Base-by-base conservation (phyloP, 1,139 yeast species). In the Lodderomyces orthopsilosis region DNA sequence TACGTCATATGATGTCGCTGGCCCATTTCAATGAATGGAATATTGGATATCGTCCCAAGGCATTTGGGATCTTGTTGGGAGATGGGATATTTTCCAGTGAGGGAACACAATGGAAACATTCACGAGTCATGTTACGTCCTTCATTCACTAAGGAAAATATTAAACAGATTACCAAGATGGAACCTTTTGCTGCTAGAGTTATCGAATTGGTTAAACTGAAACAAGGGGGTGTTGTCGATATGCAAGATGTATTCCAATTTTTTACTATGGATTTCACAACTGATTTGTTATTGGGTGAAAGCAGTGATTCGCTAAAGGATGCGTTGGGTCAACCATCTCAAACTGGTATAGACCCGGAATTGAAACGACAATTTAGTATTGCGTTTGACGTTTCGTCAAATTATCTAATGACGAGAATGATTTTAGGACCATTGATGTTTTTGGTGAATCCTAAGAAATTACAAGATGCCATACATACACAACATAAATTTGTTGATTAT, bases 81-180 rank as follows among this genome's bases (percentile, higher is more conserved):
- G 71, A 74, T 44, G 81, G 82, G 2, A 75, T 77, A 43, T 77
- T 77, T 59, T 75, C 81, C 2, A 63, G 74, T 35, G 76, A 73
- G 41, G 80, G 80, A 8, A 68, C 62, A 24, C 76, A 71, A 3
- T 77, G 83, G 83, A 72, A 74, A 51, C 79, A 75, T 50, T 65
- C 77, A 32, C 62, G 83, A 42, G 71, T 77, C 3, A 58, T 77
- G 68, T 64, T 77, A 49, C 63, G 82, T 41, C 83, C 83, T 1
- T 79, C 75, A 53, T 77, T 77, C 54, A 62, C 74, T 13, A 63
- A 77, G 40, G 79, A 75, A 49, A 77, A 75, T 52, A 69, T 77
- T 33, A 68, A 74, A 12, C 79, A 74, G 47, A 64, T 77, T 36
- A 61, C 64, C 42, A 50, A 66, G 10, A 62, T 77, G 52, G 78